Evolutionary conservation across 1,284 basidiomycete species (phyloP).

Genomic region (Rhodotorula sp.): DNA sequence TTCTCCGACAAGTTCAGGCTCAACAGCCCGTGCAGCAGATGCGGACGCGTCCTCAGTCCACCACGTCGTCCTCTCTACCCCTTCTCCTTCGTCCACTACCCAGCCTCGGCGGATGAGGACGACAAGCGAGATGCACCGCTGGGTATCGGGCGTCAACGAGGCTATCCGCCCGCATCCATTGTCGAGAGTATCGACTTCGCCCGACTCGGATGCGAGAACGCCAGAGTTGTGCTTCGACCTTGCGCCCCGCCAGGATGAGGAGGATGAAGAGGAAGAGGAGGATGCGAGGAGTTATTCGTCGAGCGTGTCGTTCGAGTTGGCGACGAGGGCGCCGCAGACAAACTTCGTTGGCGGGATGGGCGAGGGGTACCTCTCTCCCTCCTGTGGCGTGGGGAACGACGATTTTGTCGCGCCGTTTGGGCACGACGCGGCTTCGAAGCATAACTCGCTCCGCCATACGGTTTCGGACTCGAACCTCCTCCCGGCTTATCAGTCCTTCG

Average conservation of each 20-base stretch:
- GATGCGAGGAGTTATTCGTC: not conserved
- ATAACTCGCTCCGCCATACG: constrained; percentile 10
- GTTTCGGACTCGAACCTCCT: constrained; percentile 18
- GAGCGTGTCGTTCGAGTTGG: no score
- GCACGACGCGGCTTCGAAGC: not conserved
- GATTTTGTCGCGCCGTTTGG: not conserved
- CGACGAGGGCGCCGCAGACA: no score
- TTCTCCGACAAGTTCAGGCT: no score
- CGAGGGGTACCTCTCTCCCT: no score
- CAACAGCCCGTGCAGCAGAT: not conserved
- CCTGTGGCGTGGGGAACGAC: no score
- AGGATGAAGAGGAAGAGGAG: not conserved
- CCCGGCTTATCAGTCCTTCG: constrained; percentile 9
- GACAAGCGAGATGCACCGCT: constrained; percentile 6
- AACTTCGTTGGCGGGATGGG: no score
- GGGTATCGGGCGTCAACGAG: constrained; percentile 4
- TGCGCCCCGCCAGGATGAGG: not conserved
- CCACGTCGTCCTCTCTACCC: not conserved
- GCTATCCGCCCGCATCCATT: constrained; percentile 1
- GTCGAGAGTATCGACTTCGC: not conserved
- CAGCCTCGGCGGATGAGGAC: not conserved
- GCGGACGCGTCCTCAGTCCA: not conserved
- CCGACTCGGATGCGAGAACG: not conserved
- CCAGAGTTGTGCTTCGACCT: constrained; percentile 1
- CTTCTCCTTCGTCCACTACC: not conserved